Conservation (phyloP, 108 stramenopile genomes). For the Skeletonema costatum region DNA sequence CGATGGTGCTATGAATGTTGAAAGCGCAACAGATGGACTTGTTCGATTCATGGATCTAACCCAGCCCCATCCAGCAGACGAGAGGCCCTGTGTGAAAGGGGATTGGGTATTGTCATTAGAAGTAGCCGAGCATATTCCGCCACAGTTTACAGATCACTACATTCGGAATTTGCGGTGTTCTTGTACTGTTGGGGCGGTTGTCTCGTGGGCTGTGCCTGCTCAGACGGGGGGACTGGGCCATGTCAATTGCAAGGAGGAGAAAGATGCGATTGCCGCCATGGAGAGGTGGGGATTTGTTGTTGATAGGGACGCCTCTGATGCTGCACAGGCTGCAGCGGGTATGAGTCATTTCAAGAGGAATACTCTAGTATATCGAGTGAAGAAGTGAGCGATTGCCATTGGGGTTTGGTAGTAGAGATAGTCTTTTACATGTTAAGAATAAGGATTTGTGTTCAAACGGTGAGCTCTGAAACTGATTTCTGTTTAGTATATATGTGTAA, state of each 20-base stretch:
- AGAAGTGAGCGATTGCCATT: background rate
- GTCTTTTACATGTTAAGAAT: no score
- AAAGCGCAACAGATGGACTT: constrained; percentile 17
- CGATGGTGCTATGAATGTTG: constrained; percentile 14
- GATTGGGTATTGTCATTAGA: constrained; percentile 15
- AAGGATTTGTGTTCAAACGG: no score
- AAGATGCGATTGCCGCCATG: constrained; percentile 7
- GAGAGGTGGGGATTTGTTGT: constrained; percentile 12
- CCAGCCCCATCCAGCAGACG: constrained; percentile 3
- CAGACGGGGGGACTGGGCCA: constrained; percentile 16
- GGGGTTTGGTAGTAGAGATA: no score
- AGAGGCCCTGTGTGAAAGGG: constrained; percentile 5
- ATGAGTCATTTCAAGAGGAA: background rate
- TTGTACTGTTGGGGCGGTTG: constrained; percentile 1
- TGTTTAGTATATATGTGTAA: no score
- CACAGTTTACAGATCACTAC: background rate
- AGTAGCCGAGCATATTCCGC: constrained; percentile 15
- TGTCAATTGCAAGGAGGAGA: constrained; percentile 1
- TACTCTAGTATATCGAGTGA: background rate
- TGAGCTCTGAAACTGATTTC: no score
- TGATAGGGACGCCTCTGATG: background rate
- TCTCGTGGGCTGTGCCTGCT: constrained; percentile 6
- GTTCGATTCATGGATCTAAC: constrained; percentile 14
- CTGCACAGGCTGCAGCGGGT: background rate
- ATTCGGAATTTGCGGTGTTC: constrained; percentile 11